Evolutionary conservation across 345 rosid species (phyloP).

Genomic region (Sisymbrium irio): DNA sequence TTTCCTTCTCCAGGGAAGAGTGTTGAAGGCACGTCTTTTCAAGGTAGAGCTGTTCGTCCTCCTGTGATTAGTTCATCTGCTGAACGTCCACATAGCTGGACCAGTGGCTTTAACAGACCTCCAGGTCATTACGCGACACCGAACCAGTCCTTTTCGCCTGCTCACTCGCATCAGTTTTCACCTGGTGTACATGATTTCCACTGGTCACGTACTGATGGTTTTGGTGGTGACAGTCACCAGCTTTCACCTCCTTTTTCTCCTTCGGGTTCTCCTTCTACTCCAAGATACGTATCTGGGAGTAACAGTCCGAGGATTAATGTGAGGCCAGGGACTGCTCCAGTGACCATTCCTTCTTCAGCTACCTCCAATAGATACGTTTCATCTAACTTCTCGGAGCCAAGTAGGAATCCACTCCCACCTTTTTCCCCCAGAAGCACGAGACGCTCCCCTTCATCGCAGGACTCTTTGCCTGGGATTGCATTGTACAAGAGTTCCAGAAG

Average conservation of each 20-base stretch:
- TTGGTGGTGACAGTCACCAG: constrained; percentile 62
- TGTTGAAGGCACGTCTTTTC: constrained; percentile 53
- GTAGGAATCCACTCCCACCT: constrained; percentile 78
- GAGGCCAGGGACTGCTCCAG: constrained; percentile 77
- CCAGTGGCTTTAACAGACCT: constrained; percentile 72
- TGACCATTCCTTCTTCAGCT: constrained; percentile 63
- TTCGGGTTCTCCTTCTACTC: constrained; percentile 65
- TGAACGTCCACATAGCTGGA: constrained; percentile 88
- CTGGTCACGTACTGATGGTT: constrained; percentile 38
- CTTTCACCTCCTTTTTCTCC: constrained; percentile 90
- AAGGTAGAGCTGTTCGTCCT: constrained; percentile 49
- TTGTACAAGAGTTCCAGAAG: constrained; percentile 58
- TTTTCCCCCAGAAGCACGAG: constrained; percentile 70
- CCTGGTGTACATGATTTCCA: constrained; percentile 40
- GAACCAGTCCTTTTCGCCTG: constrained; percentile 55
- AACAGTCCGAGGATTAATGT: constrained; percentile 42
- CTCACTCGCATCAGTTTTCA: constrained; percentile 42
- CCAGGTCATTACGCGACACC: constrained; percentile 35
- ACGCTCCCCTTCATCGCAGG: constrained; percentile 74
- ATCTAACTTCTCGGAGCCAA: constrained; percentile 79
- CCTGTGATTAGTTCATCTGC: constrained; percentile 49
- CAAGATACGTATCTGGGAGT: constrained; percentile 42
- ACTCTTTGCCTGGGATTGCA: constrained; percentile 68
- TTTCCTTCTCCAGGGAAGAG: constrained; percentile 67
- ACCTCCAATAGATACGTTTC: constrained; percentile 52